Evolutionary conservation across 2,329 filamentous ascomycete species (phyloP).

Genomic region (Fusarium denticulatum): DNA sequence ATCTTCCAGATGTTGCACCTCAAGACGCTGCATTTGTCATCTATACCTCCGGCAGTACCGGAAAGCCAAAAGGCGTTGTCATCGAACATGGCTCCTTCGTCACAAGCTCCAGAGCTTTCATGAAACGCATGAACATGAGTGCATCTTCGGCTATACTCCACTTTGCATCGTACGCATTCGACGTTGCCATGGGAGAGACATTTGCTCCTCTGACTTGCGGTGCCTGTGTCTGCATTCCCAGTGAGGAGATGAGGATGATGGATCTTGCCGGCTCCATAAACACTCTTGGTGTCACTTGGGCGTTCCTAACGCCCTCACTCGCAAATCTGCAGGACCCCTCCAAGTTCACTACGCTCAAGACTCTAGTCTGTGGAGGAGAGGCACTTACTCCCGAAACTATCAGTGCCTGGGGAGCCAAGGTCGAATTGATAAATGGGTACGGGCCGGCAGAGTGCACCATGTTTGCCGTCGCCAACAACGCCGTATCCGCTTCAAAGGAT

Average conservation of each 20-base stretch:
- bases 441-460: constrained; percentile 37
- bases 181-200: constrained; percentile 35
- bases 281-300: constrained; percentile 23
- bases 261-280: constrained; percentile 30
- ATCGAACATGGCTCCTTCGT: constrained; percentile 33
- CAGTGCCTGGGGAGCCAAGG: constrained; percentile 24
- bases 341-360: constrained; percentile 18
- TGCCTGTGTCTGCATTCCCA: constrained; percentile 39
- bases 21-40: constrained; percentile 26
- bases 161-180: constrained; percentile 41
- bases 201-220: constrained; percentile 18
- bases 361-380: constrained; percentile 37
- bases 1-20: neutral
- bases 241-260: constrained; percentile 33
- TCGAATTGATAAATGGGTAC: constrained; percentile 38
- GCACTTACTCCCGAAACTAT: constrained; percentile 24
- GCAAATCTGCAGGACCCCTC: constrained; percentile 36
- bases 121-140: constrained; percentile 10
- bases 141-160: constrained; percentile 26
- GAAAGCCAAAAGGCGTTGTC: constrained; percentile 38
- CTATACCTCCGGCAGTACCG: constrained; percentile 41
- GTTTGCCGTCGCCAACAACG: constrained; percentile 12
- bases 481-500: neutral
- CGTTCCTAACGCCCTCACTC: constrained; percentile 41
- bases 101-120: constrained; percentile 15